Conservation (phyloP, 2,329 filamentous ascomycete genomes). For the Achaetomium macrosporum region DNA sequence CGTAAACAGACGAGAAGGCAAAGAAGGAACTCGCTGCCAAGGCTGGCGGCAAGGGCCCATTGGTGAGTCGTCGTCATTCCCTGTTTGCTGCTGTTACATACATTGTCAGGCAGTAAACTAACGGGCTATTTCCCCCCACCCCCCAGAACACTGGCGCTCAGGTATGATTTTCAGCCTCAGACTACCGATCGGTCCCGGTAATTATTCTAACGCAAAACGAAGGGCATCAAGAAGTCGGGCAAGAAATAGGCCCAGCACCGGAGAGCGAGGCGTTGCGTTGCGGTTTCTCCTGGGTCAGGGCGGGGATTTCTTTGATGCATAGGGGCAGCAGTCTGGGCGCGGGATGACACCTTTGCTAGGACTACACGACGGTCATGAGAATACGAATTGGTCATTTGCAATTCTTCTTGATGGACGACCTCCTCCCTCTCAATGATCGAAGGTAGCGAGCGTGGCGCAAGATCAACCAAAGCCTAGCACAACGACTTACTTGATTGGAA, state of each 20-base stretch:
- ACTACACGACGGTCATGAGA: too few species aligned
- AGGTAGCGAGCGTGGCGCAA: too few species aligned
- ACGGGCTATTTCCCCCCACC: neutral
- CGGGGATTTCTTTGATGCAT: neutral
- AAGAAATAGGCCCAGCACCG: constrained; percentile 64
- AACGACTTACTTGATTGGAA: too few species aligned
- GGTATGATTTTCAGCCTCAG: constrained; percentile 10
- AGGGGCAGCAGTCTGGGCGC: neutral
- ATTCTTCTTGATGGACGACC: too few species aligned
- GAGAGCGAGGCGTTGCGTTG: constrained; percentile 1
- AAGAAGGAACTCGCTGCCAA: constrained; percentile 78
- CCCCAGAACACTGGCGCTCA: constrained; percentile 23
- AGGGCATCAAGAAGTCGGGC: constrained; percentile 97
- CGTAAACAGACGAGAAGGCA: constrained; percentile 65
- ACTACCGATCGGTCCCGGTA: neutral
- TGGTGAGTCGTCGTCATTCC: constrained; percentile 35
- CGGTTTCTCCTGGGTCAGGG: neutral
- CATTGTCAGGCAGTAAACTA: neutral
- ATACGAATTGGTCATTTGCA: too few species aligned
- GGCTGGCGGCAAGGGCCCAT: constrained; percentile 79
- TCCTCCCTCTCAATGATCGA: too few species aligned
- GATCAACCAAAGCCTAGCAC: too few species aligned
- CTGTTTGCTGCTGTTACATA: neutral
- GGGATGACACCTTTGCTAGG: too few species aligned
- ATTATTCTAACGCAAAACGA: neutral